A percentile compares a stretch with the other conserved stretches of the same genome.
Conservation (phyloP, 2,329 filamentous ascomycete genomes). For the Iodosphaeria phyllophila region DNA sequence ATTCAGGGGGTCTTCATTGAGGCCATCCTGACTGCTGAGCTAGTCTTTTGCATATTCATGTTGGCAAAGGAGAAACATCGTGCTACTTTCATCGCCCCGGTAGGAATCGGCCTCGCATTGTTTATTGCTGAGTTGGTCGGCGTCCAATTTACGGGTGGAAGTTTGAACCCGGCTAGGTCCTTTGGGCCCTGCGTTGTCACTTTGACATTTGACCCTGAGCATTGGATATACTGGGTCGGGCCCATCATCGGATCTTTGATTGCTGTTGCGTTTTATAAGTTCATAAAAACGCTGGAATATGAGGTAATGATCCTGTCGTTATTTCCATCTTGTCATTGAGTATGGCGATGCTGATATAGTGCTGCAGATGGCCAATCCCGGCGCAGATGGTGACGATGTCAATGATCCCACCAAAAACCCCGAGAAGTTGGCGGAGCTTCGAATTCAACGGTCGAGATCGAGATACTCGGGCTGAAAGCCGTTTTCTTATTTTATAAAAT, state of each 20-base stretch:
- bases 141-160: conserved; percentile 27
- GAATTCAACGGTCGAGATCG: neutral
- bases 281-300: conserved; percentile 21
- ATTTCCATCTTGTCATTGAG: neutral
- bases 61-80: conserved; percentile 43
- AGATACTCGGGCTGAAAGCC: neutral
- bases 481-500: neutral
- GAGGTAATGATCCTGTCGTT: conserved; percentile 9
- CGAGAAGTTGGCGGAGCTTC: conserved; percentile 15
- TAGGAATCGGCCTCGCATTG: conserved; percentile 42
- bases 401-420: conserved; percentile 25
- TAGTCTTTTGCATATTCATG: conserved; percentile 38
- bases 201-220: conserved; percentile 10
- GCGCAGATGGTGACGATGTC: conserved; percentile 22
- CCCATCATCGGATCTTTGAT: conserved; percentile 15
- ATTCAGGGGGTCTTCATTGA: conserved; percentile 35
- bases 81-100: conserved; percentile 40
- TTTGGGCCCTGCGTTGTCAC: conserved; percentile 26
- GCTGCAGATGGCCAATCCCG: conserved; percentile 23
- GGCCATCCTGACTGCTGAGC: conserved; percentile 31
- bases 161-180: conserved; percentile 25
- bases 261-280: conserved; percentile 18
- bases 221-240: conserved; percentile 12
- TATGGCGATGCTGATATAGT: conserved; percentile 1
- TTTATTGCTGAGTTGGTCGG: conserved; percentile 30